Conservation (phyloP, 129 eudicot genomes). For the Mikania micrantha region DNA sequence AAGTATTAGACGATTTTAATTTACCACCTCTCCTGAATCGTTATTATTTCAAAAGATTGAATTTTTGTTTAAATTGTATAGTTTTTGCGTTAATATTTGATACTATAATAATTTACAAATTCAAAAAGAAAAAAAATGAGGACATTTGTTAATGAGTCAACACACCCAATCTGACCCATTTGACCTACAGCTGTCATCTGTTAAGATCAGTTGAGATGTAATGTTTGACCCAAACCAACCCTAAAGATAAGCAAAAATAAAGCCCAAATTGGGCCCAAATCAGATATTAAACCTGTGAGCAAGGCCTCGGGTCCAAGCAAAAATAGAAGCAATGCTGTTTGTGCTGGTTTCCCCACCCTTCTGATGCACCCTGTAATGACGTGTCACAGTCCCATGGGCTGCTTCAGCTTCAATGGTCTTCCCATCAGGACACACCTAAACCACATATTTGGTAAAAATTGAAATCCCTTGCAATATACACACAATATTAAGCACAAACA, state of each 20-base stretch:
- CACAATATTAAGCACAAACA: not conserved
- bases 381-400: conserved; percentile 97
- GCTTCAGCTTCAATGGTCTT: conserved; percentile 98
- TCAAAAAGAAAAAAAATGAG: not conserved
- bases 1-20: not conserved
- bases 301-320: conserved; percentile 97
- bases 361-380: conserved; percentile 91
- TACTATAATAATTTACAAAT: not conserved
- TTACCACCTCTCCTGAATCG: not conserved
- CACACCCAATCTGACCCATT: not conserved
- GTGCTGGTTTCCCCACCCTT: conserved; percentile 98
- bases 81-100: not conserved
- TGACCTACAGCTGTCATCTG: not conserved
- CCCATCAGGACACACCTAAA: conserved; percentile 96
- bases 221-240: not conserved
- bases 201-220: not conserved
- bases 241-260: not conserved
- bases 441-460: not conserved
- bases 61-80: not conserved
- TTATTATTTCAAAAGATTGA: not conserved
- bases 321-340: conserved; percentile 93
- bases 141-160: not conserved
- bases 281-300: conserved; percentile 67
- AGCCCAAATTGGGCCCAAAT: not conserved
- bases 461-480: not conserved